Percentiles rank a stretch among this genome's conserved stretches.
Conservation (phyloP, 768 basidiomycete species). For the Xerocomus potaroensis region DNA sequence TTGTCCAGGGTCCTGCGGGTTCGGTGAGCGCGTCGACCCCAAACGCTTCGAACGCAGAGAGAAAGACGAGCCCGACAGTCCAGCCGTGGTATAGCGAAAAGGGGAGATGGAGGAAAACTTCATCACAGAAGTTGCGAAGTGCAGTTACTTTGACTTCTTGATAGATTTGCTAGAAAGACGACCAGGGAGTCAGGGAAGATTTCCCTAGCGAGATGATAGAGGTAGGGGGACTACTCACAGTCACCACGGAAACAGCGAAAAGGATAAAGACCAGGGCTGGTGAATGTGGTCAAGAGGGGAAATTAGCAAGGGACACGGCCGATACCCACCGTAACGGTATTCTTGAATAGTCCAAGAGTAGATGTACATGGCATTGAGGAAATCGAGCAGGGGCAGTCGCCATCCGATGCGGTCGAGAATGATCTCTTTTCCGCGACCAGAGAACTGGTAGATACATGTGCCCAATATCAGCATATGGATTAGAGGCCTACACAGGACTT, state of each 20-base stretch:
- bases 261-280: slow-evolving; percentile 38
- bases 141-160: slow-evolving; percentile 58
- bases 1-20: slow-evolving; percentile 54
- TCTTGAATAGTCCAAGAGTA: slow-evolving; percentile 54
- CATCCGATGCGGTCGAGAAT: slow-evolving; percentile 64
- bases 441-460: slow-evolving; percentile 59
- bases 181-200: slow-evolving; percentile 1
- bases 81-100: slow-evolving; percentile 70
- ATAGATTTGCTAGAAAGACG: slow-evolving; percentile 49
- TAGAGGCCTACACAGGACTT: slow-evolving; percentile 40
- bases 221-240: slow-evolving; percentile 26
- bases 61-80: slow-evolving; percentile 48
- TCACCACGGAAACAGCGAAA: slow-evolving; percentile 48
- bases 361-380: slow-evolving; percentile 63
- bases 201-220: slow-evolving; percentile 4
- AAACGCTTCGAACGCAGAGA: slow-evolving; percentile 58
- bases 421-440: slow-evolving; percentile 47
- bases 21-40: slow-evolving; percentile 52
- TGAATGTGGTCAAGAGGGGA: slow-evolving; percentile 12
- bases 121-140: slow-evolving; percentile 47
- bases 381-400: slow-evolving; percentile 57
- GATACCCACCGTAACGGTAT: slow-evolving; percentile 39
- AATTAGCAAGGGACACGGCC: background rate
- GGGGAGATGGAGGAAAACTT: slow-evolving; percentile 67
- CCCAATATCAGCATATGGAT: slow-evolving; percentile 67